phyloP scores from a whole-genome alignment of 1,284 basidiomycete species.

The Leccinum variabile region DNA sequence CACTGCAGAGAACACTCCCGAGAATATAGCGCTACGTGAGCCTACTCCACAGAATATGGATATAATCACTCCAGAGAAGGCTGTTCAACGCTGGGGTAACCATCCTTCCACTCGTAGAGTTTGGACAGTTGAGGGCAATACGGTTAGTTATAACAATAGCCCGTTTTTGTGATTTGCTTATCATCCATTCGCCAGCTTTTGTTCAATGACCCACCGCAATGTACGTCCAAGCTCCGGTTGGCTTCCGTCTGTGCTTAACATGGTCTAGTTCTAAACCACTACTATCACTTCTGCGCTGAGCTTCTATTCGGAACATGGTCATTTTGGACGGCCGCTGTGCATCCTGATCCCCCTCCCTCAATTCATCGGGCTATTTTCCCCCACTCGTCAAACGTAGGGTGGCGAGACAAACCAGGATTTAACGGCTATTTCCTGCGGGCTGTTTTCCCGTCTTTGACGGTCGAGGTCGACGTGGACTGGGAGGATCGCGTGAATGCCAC shows the following conservation, averaged over 20 bases:
- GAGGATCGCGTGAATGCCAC: conserved; percentile 55
- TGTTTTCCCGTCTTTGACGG: conserved; percentile 70
- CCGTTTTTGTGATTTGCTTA: conserved; percentile 1
- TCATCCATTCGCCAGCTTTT: conserved; percentile 42
- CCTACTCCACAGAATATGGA: conserved; percentile 63
- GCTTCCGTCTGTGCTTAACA: conserved; percentile 6
- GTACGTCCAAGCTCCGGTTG: conserved; percentile 23
- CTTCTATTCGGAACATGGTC: conserved; percentile 73
- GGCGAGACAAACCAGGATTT: conserved; percentile 75
- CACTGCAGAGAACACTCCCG: conserved; percentile 55
- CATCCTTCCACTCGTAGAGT: conserved; percentile 43
- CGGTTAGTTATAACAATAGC: conserved; percentile 42
- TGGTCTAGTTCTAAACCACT: conserved; percentile 64
- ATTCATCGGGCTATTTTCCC: conserved; percentile 72
- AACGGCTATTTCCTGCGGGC: conserved; percentile 73
- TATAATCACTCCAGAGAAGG: conserved; percentile 59
- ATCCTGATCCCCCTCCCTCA: conserved; percentile 44
- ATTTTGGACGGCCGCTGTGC: conserved; percentile 59
- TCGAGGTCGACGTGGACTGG: conserved; percentile 73
- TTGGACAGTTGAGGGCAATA: conserved; percentile 68
- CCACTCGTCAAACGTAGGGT: conserved; percentile 53
- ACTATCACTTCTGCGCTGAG: conserved; percentile 83
- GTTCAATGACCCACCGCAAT: conserved; percentile 67
- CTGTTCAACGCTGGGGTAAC: conserved; percentile 59
- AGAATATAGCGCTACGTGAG: conserved; percentile 63